Evolutionary conservation across 208 protist genomes (phyloP), one percentile per base, ranked within the genome.

Genomic region (Leishmania guyanensis): DNA sequence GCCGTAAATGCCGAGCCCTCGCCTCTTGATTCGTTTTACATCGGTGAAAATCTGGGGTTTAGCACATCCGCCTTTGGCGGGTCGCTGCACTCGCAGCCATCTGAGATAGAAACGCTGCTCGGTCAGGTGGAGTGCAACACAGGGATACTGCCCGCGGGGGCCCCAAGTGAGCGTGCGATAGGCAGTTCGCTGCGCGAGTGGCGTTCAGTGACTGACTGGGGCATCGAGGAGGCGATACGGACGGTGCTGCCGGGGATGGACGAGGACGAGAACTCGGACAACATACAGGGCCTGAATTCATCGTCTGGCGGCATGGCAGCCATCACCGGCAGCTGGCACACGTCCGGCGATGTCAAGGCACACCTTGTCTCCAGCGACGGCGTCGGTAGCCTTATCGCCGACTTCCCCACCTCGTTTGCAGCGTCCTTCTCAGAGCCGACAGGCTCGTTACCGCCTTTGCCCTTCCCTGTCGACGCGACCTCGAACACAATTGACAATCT

Each of bases 181-280:
- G 51, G 72, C 54, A 70, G 72, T 17, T 85, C 82, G 62, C 72
- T 81, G 82, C 82, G 82, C 29, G 77, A 85, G 75, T 77, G 82
- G 58, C 82, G 82, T 48, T 85, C 82, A 8, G 72, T 74, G 66
- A 60, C 82, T 12, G 82, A 85, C 64, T 81, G 82, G 77, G 82
- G 71, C 77, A 85, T 85, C 53, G 82, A 85, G 82, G 82, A 77
- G 76, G 82, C 77, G 4, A 85, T 85, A 64, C 78, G 79, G 39
- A 81, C 77, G 48, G 82, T 85, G 50, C 71, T 85, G 75, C 82
- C 82, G 20, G 82, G 82, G 53, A 85, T 85, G 77, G 82, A 85
- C 82, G 82, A 85, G 77, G 82, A 85, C 77, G 82, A 85, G 20
- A 85, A 81, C 64, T 74, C 71, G 29, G 82, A 85, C 77, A 74